Base-by-base conservation (phyloP, 2,329 filamentous ascomycete species). In the Ophiostoma perfectum region DNA sequence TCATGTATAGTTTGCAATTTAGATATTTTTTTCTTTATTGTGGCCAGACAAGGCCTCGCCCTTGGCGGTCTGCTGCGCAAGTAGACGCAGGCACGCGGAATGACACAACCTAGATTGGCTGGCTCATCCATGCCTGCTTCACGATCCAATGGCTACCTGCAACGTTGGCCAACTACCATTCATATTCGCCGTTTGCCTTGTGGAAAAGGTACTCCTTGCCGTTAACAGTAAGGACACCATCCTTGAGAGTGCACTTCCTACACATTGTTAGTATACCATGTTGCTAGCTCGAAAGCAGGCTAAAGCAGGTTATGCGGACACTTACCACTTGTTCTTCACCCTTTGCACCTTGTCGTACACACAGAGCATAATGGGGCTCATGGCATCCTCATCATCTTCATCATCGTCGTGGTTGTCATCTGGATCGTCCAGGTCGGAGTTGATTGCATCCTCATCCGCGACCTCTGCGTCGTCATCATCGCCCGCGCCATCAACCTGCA, bases 311-410 rank as follows among this genome's bases (percentile, higher is more conserved):
- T 27, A 27, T 27, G 27, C 27, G 7, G 27, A 16, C 36, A 79
- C 83, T 66, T 77, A 88, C 91, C 91, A 95, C 86, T 95, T 99
- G 81, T 98, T 99, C 88, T 99, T 99, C 75, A 98, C 95, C 64
- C 95, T 86, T 80, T 98, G 94, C 9, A 99, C 95, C 82, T 99
- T 99, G 82, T 99, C 95, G 77, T 99, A 99, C 77, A 96, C 97
- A 82, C 95, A 99, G 55, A 99, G 88, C 91, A 99, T 98, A 76
- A 96, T 93, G 74, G 96, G 91, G 1, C 90, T 89, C 72, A 90
- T 86, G 47, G 88, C 86, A 60, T 96, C 93, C 70, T 96, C 92
- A 14, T 93, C 91, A 66, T 95, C 93, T 45, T 95, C 92, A 38
- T 94, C 91, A 38, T 95, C 92, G 42, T 91, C 89, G 18, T 87